These are phyloP conservation scores for Heliosperma pusillum DNA, from an alignment of 148 eudicot species.

Conservation along the genomic window DNA sequence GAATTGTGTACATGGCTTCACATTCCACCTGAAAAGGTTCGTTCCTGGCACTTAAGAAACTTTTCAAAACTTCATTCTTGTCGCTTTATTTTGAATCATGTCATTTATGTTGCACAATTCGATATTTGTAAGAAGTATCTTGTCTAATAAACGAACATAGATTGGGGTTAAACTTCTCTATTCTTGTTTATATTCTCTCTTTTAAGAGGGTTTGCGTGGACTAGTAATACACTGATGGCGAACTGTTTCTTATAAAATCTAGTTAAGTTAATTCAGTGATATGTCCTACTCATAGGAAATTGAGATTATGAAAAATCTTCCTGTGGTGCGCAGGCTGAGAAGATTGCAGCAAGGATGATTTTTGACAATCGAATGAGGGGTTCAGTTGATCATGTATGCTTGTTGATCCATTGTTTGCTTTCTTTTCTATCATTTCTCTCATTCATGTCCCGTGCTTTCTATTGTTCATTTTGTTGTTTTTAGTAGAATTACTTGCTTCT, in stretches of 20 bases:
- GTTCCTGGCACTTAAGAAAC: background rate
- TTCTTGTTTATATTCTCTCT: background rate
- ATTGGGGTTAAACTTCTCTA: background rate
- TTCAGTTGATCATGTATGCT: conserved; percentile 88
- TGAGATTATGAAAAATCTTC: background rate
- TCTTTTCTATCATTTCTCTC: background rate
- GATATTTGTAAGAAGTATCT: background rate
- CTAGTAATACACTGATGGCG: background rate
- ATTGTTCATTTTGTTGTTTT: background rate
- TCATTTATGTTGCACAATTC: background rate
- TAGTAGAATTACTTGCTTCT: too few species aligned
- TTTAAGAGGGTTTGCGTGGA: background rate
- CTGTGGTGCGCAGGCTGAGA: conserved; percentile 73
- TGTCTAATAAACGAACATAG: background rate
- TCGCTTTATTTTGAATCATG: background rate
- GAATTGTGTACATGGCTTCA: conserved; percentile 94
- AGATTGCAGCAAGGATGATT: conserved; percentile 96
- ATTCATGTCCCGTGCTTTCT: background rate
- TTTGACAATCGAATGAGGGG: conserved; percentile 97
- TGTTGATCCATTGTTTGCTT: background rate
- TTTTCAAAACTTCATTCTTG: background rate
- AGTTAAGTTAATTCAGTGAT: background rate
- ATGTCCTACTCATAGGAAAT: background rate
- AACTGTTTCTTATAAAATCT: background rate
- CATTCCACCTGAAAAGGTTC: conserved; percentile 85